Conservation (phyloP, 129 eudicot genomes). For the Artemisia annua region DNA sequence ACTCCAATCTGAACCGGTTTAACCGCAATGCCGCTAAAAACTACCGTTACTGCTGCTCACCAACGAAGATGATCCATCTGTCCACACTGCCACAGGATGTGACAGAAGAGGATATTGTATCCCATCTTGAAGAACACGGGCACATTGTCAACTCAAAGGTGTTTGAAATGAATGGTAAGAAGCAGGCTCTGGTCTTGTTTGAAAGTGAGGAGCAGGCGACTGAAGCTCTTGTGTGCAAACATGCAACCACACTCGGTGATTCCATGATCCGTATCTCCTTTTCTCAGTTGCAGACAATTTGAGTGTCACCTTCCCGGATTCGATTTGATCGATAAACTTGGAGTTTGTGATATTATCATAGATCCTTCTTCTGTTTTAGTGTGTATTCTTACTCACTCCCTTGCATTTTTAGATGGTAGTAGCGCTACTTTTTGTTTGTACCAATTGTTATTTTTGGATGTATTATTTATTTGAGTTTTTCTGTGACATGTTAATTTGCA, state of each 20-base stretch:
- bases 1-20: constrained; percentile 94
- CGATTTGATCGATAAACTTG: background rate
- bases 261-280: constrained; percentile 81
- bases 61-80: constrained; percentile 94
- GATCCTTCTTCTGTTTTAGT: constrained; percentile 22
- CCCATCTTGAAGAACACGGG: constrained; percentile 89
- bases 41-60: constrained; percentile 95
- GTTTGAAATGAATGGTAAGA: constrained; percentile 95
- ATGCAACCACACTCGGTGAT: constrained; percentile 74
- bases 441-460: background rate
- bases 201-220: constrained; percentile 85
- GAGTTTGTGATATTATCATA: background rate
- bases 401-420: constrained; percentile 23
- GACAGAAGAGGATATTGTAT: constrained; percentile 72
- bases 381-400: constrained; percentile 29
- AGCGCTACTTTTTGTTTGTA: background rate
- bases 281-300: constrained; percentile 83
- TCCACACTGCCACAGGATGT: constrained; percentile 92
- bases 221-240: constrained; percentile 96
- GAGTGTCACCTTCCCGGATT: constrained; percentile 28
- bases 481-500: constrained; percentile 21
- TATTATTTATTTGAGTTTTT: constrained; percentile 21
- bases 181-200: constrained; percentile 77
- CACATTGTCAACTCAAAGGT: constrained; percentile 58
- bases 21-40: constrained; percentile 93